Evolutionary conservation across 2,329 filamentous ascomycete species (phyloP).

Genomic region (Aureobasidium sp.): DNA sequence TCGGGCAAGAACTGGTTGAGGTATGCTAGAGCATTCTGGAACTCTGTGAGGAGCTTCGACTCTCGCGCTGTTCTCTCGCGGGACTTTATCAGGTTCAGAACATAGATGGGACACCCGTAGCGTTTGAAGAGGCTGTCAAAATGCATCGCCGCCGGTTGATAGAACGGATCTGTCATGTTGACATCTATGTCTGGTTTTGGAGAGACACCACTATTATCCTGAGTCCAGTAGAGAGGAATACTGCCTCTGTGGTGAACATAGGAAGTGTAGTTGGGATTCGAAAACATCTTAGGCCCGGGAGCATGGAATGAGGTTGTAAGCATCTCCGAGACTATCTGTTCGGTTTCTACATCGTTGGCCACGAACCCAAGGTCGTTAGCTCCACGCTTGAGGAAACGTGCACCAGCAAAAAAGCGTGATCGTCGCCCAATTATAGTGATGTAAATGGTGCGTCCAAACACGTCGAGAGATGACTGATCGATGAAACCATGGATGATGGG

Average conservation of each 20-base stretch:
- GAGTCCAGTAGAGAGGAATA: conserved; percentile 94
- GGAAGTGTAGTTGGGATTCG: conserved; percentile 86
- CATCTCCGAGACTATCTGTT: conserved; percentile 94
- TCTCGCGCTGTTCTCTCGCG: conserved; percentile 83
- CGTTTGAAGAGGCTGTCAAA: conserved; percentile 91
- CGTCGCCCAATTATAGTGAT: conserved; percentile 89
- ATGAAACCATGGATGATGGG: conserved; percentile 95
- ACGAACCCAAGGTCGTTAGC: conserved; percentile 93
- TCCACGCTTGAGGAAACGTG: conserved; percentile 86
- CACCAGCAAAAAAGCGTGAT: conserved; percentile 88
- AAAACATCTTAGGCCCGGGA: conserved; percentile 73
- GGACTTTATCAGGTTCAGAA: conserved; percentile 78
- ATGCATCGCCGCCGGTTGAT: conserved; percentile 82
- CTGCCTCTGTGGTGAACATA: conserved; percentile 96
- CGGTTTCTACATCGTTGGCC: conserved; percentile 96
- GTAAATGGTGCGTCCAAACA: conserved; percentile 82
- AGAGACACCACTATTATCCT: conserved; percentile 88
- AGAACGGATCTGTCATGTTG: conserved; percentile 93
- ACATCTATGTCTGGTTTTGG: conserved; percentile 95
- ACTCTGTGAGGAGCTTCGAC: conserved; percentile 81
- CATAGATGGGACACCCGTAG: conserved; percentile 87
- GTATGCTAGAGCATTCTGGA: conserved; percentile 77
- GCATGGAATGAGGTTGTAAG: conserved; percentile 92
- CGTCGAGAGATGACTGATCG: conserved; percentile 64
- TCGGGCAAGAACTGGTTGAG: conserved; percentile 86